Base-by-base conservation (phyloP, 441 rosid genomes). In the Erodium texanum region DNA sequence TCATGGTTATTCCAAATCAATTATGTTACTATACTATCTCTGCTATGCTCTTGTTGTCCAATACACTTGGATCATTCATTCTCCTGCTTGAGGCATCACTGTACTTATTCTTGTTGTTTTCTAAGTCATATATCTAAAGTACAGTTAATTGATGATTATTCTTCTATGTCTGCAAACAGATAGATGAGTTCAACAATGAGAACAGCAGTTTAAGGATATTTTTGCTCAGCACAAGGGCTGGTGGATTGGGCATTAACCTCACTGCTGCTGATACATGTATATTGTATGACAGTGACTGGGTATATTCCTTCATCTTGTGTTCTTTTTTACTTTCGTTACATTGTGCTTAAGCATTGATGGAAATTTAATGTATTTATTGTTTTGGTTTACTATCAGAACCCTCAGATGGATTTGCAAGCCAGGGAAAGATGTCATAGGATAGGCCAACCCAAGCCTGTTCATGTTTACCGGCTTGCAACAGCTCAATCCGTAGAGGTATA, bases 381-480 rank as follows among this genome's bases (percentile, higher is more conserved):
- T 70, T 68, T 76, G 75, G 27, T 66, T 12, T 73, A n/a, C 70
- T 69, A 32, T 32, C 82, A 94, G 99, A 94, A 94, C 70, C 99
- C 99, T 45, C 98, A 94, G 82, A 87, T 89, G 92, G 99, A 92
- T 81, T 82, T 92, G 72, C 98, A 94, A 82, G 99, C 99, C 72
- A 94, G 92, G 99, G 99, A 94, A 75, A 82, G 97, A 79, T 94
- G 99, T 82, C 99, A 94, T 68, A 86, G 99, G 77, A 92, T 94
- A 45, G 98, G 99, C 24, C 97, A 94, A 81, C 91, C 97, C n/a
- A 94, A 94, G 77, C 97, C 99, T 61, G 99, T 94, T 79, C 97
- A 94, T 80, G 97, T 94, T 75, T 94, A 91, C 78, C 84, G 99
- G 80, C 97, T 93, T 72, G 86, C 90, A 16, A 87, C 99, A 0